Conservation (phyloP, 1,139 yeast genomes). For the Geotrichum phurueaensis region DNA sequence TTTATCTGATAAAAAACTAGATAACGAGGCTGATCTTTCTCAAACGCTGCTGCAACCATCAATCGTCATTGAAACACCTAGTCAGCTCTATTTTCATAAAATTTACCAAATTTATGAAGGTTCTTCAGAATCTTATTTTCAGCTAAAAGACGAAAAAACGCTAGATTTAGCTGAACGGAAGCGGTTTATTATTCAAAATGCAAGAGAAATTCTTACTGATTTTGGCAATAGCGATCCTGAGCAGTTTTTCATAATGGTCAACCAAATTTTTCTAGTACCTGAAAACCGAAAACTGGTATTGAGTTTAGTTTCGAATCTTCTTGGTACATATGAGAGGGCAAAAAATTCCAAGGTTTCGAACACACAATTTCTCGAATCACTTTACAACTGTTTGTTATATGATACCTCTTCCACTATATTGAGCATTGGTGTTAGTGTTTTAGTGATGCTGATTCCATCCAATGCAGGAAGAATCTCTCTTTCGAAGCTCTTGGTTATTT, state of each 20-base stretch:
- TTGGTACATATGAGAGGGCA: slow-evolving; percentile 3
- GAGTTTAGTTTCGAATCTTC: slow-evolving; percentile 5
- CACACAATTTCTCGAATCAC: slow-evolving; percentile 6
- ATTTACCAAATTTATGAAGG: slow-evolving; percentile 5
- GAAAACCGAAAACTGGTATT: slow-evolving; percentile 8
- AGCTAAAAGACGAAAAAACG: slow-evolving; percentile 13
- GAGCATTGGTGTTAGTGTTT: slow-evolving; percentile 40
- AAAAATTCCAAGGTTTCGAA: slow-evolving; percentile 6
- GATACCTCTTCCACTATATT: slow-evolving; percentile 46
- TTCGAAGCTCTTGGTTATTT: slow-evolving; percentile 44
- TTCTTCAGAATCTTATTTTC: slow-evolving; percentile 2
- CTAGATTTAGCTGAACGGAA: slow-evolving; percentile 29
- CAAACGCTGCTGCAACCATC: neutral
- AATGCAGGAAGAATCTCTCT: slow-evolving; percentile 36
- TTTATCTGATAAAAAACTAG: slow-evolving; percentile 19
- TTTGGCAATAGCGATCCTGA: slow-evolving; percentile 4
- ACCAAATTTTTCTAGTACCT: neutral
- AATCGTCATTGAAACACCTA: slow-evolving; percentile 7
- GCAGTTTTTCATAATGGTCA: slow-evolving; percentile 11
- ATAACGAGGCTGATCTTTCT: neutral
- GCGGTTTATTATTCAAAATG: slow-evolving; percentile 46
- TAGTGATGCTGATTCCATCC: slow-evolving; percentile 54
- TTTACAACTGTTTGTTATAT: slow-evolving; percentile 41
- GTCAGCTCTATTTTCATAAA: slow-evolving; percentile 9
- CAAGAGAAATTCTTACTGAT: slow-evolving; percentile 35